Conservation (phyloP, 2,329 filamentous ascomycete species). For the Lasiodiplodia sp. region DNA sequence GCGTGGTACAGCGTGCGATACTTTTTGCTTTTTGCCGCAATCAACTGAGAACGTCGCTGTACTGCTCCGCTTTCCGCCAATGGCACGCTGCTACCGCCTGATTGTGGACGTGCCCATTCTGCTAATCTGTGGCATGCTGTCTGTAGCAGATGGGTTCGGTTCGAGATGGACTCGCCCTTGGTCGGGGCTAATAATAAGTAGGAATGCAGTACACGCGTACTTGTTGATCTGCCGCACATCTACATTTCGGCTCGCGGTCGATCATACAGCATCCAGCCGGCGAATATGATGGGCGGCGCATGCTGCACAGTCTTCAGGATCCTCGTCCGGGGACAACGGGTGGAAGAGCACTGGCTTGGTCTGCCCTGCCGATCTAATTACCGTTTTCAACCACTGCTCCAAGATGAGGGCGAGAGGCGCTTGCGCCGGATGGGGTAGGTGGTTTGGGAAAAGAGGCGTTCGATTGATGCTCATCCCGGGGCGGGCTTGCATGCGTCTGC, state of each 20-base stretch:
- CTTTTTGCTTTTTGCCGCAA: slow-evolving; percentile 8
- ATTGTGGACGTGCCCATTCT: too few species aligned
- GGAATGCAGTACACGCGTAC: slow-evolving; percentile 15
- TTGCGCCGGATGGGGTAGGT: slow-evolving; percentile 1
- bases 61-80: background rate
- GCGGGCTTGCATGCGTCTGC: slow-evolving; percentile 13
- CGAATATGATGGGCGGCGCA: slow-evolving; percentile 12
- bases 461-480: slow-evolving; percentile 8
- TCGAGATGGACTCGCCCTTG: background rate
- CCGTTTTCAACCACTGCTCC: slow-evolving; percentile 18
- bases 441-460: background rate
- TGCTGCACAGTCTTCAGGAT: slow-evolving; percentile 14
- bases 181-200: slow-evolving; percentile 4
- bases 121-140: background rate
- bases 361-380: slow-evolving; percentile 26
- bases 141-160: background rate
- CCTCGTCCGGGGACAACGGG: background rate
- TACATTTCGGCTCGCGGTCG: slow-evolving; percentile 17
- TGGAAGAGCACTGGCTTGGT: slow-evolving; percentile 16
- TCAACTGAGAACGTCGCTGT: slow-evolving; percentile 8
- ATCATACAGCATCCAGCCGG: slow-evolving; percentile 10
- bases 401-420: background rate
- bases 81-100: background rate
- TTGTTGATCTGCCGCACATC: slow-evolving; percentile 25
- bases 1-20: background rate